Evolutionary conservation across 2,329 filamentous ascomycete genomes (phyloP).

Genomic region (Claviceps humidiphila): DNA sequence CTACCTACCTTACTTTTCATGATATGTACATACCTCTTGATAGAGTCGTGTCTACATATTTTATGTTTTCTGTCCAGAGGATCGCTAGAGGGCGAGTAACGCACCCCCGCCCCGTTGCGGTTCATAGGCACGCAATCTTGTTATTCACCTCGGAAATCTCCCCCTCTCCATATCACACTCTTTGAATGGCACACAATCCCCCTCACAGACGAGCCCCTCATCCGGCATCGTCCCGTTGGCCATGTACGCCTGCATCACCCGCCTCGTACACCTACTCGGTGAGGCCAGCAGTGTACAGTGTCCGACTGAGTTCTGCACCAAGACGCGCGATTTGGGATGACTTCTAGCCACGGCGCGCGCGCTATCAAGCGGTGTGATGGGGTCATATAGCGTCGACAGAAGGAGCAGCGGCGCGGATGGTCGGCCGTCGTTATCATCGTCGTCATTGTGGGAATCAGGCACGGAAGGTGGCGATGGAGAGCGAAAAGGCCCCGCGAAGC

Average conservation of each 20-base stretch:
- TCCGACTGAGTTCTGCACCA: slow-evolving; percentile 11
- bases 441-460: slow-evolving; percentile 6
- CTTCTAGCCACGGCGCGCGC: slow-evolving; percentile 12
- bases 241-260: slow-evolving; percentile 9
- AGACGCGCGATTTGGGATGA: slow-evolving; percentile 10
- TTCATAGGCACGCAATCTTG: no score
- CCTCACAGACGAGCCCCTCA: slow-evolving; percentile 8
- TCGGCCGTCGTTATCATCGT: slow-evolving; percentile 9
- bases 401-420: slow-evolving; percentile 27
- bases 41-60: no score
- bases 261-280: slow-evolving; percentile 7
- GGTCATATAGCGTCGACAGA: slow-evolving; percentile 24
- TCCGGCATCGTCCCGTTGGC: slow-evolving; percentile 10
- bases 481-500: slow-evolving; percentile 15
- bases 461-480: slow-evolving; percentile 3
- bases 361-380: slow-evolving; percentile 27
- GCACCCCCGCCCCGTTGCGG: no score
- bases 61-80: no score
- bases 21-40: no score
- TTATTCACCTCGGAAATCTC: background rate
- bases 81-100: no score
- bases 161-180: background rate
- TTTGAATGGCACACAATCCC: slow-evolving; percentile 7
- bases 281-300: slow-evolving; percentile 9
- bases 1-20: no score